phyloP scores from a whole-genome alignment of 495 filamentous ascomycete species.

The Penicillium cataractarum region DNA sequence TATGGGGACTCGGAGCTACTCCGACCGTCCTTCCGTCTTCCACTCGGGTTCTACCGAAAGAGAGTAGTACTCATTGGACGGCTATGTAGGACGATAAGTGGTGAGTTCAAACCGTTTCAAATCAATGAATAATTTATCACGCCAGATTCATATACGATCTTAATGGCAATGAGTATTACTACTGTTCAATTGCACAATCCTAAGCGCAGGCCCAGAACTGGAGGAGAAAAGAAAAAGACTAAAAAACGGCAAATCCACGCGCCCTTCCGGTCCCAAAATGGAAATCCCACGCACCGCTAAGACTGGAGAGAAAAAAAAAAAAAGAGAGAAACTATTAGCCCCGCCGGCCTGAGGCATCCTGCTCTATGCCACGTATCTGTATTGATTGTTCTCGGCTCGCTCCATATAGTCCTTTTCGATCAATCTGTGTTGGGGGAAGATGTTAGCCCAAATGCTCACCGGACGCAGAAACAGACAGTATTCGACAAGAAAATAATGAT shows the following conservation, averaged over 20 bases:
- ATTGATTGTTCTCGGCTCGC: slow-evolving; percentile 71
- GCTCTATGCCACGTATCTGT: slow-evolving; percentile 79
- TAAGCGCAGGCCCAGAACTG: neutral
- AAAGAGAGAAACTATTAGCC: neutral
- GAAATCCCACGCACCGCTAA: slow-evolving; percentile 6
- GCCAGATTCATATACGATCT: neutral
- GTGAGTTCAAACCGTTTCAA: neutral
- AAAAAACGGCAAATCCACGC: slow-evolving; percentile 3
- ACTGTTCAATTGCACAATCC: neutral
- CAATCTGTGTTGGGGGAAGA: slow-evolving; percentile 53
- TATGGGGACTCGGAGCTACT: slow-evolving; percentile 15
- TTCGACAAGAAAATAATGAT: neutral
- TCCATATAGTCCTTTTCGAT: slow-evolving; percentile 98
- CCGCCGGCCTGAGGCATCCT: neutral
- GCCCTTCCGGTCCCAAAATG: slow-evolving; percentile 8
- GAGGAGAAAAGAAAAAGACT: neutral
- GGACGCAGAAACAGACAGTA: neutral
- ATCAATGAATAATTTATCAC: neutral
- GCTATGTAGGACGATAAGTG: too few species aligned
- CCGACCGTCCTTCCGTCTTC: slow-evolving; percentile 6
- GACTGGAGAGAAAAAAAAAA: neutral
- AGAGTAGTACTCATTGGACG: too few species aligned
- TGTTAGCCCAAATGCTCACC: slow-evolving; percentile 12
- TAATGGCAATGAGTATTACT: neutral
- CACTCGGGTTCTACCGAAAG: neutral